Base-by-base conservation (phyloP, 169 alveolate genomes). In the Eimeria maxima region DNA sequence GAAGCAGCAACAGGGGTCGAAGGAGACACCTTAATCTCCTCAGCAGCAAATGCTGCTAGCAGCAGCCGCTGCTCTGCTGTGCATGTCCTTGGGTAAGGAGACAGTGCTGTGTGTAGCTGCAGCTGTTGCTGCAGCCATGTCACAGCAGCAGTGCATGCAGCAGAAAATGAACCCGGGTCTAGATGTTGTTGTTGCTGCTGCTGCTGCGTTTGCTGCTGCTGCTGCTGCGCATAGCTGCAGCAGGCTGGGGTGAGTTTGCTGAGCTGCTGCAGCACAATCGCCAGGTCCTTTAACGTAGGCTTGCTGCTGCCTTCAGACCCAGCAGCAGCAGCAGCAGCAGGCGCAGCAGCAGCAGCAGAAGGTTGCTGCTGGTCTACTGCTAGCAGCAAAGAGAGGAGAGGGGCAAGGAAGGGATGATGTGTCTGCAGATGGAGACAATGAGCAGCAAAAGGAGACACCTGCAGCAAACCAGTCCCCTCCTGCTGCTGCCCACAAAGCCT, bases 121-220 rank as follows among this genome's bases (percentile, higher is more conserved):
- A 78, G 89, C 89, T 44, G 89, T n/a, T n/a, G n/a, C n/a, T n/a
- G n/a, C 60, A 78, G 89, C 89, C 65, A 65, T 27, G 89, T 16
- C 89, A 27, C 47, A 11, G 60, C 89, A 27, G 60, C 65, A 22
- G 89, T 16, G 65, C 89, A 78, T 44, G 89, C 89, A 47, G 27
- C 24, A 33, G 33, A 20, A 22, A 78, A 78, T 6, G 89, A 60
- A 13, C 47, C 33, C 60, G 8, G 67, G 0, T 18, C 10, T 11
- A 78, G 89, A 45, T 33, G 55, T 50, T 73, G 84, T 65, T 78
- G 89, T 57, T 78, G 89, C n/a, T 78, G 89, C 60, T 38, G 67
- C 89, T 78, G 45, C 24, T 44, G 89, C 65, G 38, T 60, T 29
- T 22, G 65, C 57, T 50, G 57, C 57, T 50, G 57, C 57, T 50